Evolutionary conservation across 768 basidiomycete species (phyloP).

Genomic region (Psilocybe cubensis): DNA sequence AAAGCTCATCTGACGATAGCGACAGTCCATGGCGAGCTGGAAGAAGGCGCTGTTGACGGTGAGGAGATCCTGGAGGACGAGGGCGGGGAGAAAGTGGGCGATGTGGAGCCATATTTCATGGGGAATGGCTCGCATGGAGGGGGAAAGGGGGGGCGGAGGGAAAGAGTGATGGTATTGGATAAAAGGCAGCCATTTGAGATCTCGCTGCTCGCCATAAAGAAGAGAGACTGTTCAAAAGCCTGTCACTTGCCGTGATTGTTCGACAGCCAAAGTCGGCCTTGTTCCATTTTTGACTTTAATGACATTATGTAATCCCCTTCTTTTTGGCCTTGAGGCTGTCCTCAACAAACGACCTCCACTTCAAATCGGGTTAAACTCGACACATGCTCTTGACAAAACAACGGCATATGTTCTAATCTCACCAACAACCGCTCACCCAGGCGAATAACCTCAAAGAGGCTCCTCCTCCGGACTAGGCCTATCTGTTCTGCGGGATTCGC

Average conservation of each 20-base stretch:
- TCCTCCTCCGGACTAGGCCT: slow-evolving; percentile 3
- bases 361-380: slow-evolving; percentile 11
- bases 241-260: slow-evolving; percentile 29
- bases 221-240: slow-evolving; percentile 25
- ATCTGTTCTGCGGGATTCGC: slow-evolving; percentile 5
- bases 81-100: slow-evolving; percentile 36
- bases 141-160: slow-evolving; percentile 4
- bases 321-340: slow-evolving; percentile 22
- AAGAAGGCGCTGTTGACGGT: slow-evolving; percentile 41
- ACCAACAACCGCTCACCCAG: background rate
- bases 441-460: background rate
- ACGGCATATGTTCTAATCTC: slow-evolving; percentile 8
- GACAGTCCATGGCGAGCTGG: slow-evolving; percentile 47
- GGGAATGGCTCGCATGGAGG: slow-evolving; percentile 27
- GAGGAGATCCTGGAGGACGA: slow-evolving; percentile 35
- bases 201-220: slow-evolving; percentile 10
- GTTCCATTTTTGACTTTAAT: slow-evolving; percentile 28
- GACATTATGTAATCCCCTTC: slow-evolving; percentile 22
- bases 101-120: slow-evolving; percentile 41
- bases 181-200: slow-evolving; percentile 7
- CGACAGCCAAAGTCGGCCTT: slow-evolving; percentile 22
- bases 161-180: slow-evolving; percentile 8
- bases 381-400: slow-evolving; percentile 14
- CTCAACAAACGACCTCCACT: slow-evolving; percentile 1
- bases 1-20: slow-evolving; percentile 53